phyloP scores from a whole-genome alignment of 169 alveolate genomes.

The Cryptosporidium parvum region DNA sequence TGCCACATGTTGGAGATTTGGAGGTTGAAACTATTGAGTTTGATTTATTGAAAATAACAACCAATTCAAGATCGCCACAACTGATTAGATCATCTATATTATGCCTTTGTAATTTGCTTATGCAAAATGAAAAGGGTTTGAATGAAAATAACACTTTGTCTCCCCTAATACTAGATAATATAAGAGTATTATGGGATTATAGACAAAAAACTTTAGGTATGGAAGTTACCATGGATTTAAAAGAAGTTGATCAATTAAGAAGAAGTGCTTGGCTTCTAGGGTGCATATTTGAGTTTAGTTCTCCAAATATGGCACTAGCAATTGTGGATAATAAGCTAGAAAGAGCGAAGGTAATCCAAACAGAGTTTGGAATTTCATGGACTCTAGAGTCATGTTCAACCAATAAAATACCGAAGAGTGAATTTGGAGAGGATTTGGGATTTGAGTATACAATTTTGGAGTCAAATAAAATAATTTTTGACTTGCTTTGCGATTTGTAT shows the following conservation, averaged over 20 bases:
- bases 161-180: constrained; percentile 37
- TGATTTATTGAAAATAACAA: constrained; percentile 45
- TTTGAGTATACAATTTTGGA: constrained; percentile 25
- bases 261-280: constrained; percentile 71
- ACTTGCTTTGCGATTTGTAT: constrained; percentile 46
- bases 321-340: constrained; percentile 36
- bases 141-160: constrained; percentile 16
- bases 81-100: constrained; percentile 62
- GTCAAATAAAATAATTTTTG: constrained; percentile 49
- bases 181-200: constrained; percentile 43
- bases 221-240: neutral
- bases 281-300: constrained; percentile 60
- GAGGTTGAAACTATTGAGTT: constrained; percentile 28
- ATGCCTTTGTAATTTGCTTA: constrained; percentile 23
- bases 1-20: constrained; percentile 21
- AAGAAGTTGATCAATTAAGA: constrained; percentile 44
- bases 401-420: neutral
- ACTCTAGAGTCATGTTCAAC: neutral
- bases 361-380: constrained; percentile 75
- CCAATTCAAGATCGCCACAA: constrained; percentile 66
- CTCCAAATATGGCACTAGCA: constrained; percentile 22
- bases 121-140: neutral
- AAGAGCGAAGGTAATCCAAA: constrained; percentile 3
- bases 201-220: neutral
- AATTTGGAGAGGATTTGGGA: constrained; percentile 21